Percentiles rank a stretch among this genome's conserved stretches.
These are phyloP conservation scores for Xylariomycetidae sp. DNA, from an alignment of 2,329 filamentous ascomycete species.

Conservation along the genomic window DNA sequence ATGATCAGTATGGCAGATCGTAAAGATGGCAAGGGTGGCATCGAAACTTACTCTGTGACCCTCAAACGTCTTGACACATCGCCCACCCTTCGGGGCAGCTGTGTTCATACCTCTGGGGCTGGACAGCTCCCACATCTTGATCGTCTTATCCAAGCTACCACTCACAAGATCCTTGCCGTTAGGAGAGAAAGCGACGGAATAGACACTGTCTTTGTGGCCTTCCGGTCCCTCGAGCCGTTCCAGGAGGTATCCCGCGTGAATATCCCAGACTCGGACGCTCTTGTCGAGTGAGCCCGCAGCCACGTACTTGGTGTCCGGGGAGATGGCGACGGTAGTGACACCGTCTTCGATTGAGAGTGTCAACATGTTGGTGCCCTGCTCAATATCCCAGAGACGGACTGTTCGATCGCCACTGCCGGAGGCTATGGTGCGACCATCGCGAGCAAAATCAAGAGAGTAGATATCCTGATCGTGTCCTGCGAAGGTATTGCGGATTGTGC, in stretches of 20 bases:
- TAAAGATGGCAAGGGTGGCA: neutral
- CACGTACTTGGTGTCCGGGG: slow-evolving; percentile 88
- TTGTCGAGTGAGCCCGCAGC: slow-evolving; percentile 95
- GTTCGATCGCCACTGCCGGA: slow-evolving; percentile 94
- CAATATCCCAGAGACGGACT: slow-evolving; percentile 94
- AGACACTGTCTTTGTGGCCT: slow-evolving; percentile 95
- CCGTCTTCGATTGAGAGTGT: slow-evolving; percentile 93
- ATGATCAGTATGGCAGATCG: slow-evolving; percentile 20
- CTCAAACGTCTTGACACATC: slow-evolving; percentile 95
- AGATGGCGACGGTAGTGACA: slow-evolving; percentile 96
- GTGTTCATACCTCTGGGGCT: slow-evolving; percentile 64
- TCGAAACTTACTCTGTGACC: slow-evolving; percentile 74
- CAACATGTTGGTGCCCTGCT: slow-evolving; percentile 74
- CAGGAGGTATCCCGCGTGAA: slow-evolving; percentile 76
- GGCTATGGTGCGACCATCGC: slow-evolving; percentile 89
- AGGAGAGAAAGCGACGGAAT: slow-evolving; percentile 92
- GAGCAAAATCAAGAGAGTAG: slow-evolving; percentile 91
- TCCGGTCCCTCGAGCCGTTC: slow-evolving; percentile 90
- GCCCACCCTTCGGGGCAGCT: slow-evolving; percentile 73
- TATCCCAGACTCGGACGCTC: slow-evolving; percentile 97
- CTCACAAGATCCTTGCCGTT: slow-evolving; percentile 90
- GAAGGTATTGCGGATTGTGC: slow-evolving; percentile 88
- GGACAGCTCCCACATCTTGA: slow-evolving; percentile 97
- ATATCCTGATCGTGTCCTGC: slow-evolving; percentile 98
- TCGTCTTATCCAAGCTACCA: slow-evolving; percentile 94